Percentiles rank a stretch among this genome's conserved stretches.
Conservation (phyloP, 2,329 filamentous ascomycete genomes). For the Conoideocrella luteorostrata region DNA sequence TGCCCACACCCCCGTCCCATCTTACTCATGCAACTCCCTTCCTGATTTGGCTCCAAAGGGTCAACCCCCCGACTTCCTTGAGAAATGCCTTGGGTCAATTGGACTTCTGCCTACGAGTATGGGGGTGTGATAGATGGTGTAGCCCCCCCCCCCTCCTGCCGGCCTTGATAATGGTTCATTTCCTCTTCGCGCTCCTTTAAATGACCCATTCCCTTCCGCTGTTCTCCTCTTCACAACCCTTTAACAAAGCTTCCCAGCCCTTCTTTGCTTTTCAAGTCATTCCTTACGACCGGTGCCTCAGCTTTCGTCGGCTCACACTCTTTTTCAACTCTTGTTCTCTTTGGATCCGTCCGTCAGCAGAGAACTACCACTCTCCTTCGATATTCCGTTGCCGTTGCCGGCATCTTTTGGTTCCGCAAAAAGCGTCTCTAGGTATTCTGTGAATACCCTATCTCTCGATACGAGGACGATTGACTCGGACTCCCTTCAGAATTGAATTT, state of each 20-base stretch:
- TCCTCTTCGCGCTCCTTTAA: constrained; percentile 12
- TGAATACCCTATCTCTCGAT: constrained; percentile 7
- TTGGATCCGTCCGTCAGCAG: background rate
- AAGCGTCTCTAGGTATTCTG: constrained; percentile 11
- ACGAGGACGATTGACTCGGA: constrained; percentile 7
- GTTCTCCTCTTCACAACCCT: constrained; percentile 7
- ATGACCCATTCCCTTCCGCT: constrained; percentile 15
- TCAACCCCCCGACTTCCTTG: background rate
- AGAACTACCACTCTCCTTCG: constrained; percentile 9
- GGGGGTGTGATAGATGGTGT: background rate
- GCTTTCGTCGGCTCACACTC: constrained; percentile 13
- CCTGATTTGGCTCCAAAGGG: background rate
- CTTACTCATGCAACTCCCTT: background rate
- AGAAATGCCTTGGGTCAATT: background rate
- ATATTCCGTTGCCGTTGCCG: background rate
- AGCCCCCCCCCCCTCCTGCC: background rate
- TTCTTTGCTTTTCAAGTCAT: constrained; percentile 17
- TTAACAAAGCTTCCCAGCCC: constrained; percentile 9
- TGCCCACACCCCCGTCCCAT: background rate
- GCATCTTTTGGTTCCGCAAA: background rate
- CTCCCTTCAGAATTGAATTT: background rate
- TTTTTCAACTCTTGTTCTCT: constrained; percentile 1
- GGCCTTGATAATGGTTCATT: constrained; percentile 6
- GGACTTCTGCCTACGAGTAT: background rate
- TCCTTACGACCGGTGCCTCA: constrained; percentile 12